These are phyloP conservation scores for Striga hermonthica DNA, from an alignment of 305 asterid species.

Conservation along the genomic window DNA sequence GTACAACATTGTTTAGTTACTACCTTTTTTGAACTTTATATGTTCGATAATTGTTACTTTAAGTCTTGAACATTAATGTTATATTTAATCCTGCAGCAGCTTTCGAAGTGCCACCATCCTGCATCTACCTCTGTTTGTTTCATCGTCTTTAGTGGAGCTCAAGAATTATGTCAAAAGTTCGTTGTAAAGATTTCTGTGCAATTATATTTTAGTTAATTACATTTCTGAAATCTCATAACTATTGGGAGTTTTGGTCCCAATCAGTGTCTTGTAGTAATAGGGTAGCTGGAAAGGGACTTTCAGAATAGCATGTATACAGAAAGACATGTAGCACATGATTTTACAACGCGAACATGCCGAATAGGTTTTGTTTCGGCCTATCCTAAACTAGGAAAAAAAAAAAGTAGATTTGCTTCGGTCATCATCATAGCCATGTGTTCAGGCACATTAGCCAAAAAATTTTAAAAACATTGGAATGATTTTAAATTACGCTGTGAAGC, in stretches of 20 bases:
- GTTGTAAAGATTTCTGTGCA: too few relatives aligned
- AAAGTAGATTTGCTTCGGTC: neutral
- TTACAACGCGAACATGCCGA: slow-evolving; percentile 1
- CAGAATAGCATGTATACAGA: too few relatives aligned
- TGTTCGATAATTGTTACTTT: neutral
- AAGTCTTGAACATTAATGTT: slow-evolving; percentile 13
- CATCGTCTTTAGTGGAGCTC: too few relatives aligned
- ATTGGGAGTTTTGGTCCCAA: too few relatives aligned
- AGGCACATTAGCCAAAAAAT: neutral
- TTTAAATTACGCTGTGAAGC: slow-evolving; percentile 27
- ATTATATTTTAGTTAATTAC: too few relatives aligned
- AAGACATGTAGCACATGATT: neutral
- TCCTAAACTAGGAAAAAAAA: neutral
- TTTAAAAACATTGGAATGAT: slow-evolving; percentile 5
- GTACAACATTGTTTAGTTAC: slow-evolving; percentile 24
- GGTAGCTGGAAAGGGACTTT: too few relatives aligned
- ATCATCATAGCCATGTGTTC: slow-evolving; percentile 5
- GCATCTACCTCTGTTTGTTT: neutral
- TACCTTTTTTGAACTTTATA: neutral
- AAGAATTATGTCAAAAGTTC: too few relatives aligned
- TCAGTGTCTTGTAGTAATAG: too few relatives aligned
- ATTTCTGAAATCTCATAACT: too few relatives aligned
- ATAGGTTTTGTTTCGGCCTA: neutral
- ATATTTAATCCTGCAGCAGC: slow-evolving; percentile 5
- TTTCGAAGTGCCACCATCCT: neutral